Percentiles rank a stretch among this genome's conserved stretches.
phyloP scores from a whole-genome alignment of 441 rosid species.

The Capsella rubella region DNA sequence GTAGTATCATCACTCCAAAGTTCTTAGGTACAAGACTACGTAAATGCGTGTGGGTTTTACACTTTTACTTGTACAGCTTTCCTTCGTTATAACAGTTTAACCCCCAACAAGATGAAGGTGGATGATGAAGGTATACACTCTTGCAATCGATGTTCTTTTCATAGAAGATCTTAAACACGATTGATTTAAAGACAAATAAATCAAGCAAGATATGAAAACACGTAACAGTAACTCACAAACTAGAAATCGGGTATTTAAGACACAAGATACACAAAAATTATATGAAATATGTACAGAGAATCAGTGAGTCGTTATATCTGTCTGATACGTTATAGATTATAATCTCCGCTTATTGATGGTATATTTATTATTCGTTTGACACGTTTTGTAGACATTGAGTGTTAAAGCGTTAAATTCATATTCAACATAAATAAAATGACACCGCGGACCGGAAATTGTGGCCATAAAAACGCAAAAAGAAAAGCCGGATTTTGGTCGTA shows the following conservation, averaged over 20 bases:
- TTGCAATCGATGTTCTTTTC: neutral
- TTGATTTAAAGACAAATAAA: neutral
- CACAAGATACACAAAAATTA: neutral
- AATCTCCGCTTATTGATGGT: neutral
- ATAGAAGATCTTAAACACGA: neutral
- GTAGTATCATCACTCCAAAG: neutral
- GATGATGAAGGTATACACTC: neutral
- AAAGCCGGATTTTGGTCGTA: neutral
- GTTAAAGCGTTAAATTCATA: neutral
- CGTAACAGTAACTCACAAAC: neutral
- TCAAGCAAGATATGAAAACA: neutral
- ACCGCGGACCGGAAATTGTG: neutral
- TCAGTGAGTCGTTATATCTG: neutral
- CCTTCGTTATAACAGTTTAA: neutral
- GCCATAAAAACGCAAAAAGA: neutral
- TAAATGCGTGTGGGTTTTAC: neutral
- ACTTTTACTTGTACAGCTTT: neutral
- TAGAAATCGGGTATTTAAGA: neutral
- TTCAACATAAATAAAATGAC: neutral
- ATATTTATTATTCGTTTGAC: neutral
- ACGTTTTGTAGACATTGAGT: neutral
- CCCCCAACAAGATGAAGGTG: neutral
- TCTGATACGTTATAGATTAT: neutral
- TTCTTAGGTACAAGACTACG: conserved; percentile 7
- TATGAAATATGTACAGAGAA: neutral